Evolutionary conservation across 495 filamentous ascomycete genomes (phyloP), one percentile per base, ranked within the genome.

Genomic region (Viridothelium virens): DNA sequence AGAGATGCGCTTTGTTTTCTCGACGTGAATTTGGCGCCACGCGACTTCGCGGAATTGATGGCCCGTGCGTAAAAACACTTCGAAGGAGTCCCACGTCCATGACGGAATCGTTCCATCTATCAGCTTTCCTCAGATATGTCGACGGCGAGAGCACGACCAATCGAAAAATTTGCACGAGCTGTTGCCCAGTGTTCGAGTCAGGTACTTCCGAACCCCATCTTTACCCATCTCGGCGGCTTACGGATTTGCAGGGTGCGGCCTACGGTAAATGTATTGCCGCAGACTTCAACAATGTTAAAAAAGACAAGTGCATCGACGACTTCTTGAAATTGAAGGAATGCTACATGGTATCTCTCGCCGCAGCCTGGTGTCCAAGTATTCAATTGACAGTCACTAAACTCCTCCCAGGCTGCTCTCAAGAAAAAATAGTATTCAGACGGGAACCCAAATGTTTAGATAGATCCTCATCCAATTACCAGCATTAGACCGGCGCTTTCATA

Each of bases 241-340:
- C 12, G 2, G 34, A 33, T 63, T 56, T 66, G 62, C 70, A 97
- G 93, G 87, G 89, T 62, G 82, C 91, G 7, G 82, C 83, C 16
- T 99, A 97, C 72, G 94, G 94, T 63, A 92, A 92, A 81, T 99
- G 94, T 74, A 85, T 99, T 66, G 81, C 94, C 41, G 85, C 85
- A 9, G 93, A 99, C 74, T 97, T 95, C 77, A 92, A 92, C 72
- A 85, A 90, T 33, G 85, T 97, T 3, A 83, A 92, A 69, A 96
- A 96, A 70, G 91, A 97, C 75, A 91, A 93, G 80, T 99, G 94
- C 72, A 80, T 82, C 2, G 85, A 84, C 62, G 91, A 97, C 73
- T 97, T 99, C 67, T 77, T 96, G 76, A 85, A 77, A 69, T 75
- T 97, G 62, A 96, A 96, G 76, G 82, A 97, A 67, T 99, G 94